These are phyloP conservation scores for Lichtheimia ramosa DNA, from an alignment of 371 early-diverging fungal species.

Conservation along the genomic window DNA sequence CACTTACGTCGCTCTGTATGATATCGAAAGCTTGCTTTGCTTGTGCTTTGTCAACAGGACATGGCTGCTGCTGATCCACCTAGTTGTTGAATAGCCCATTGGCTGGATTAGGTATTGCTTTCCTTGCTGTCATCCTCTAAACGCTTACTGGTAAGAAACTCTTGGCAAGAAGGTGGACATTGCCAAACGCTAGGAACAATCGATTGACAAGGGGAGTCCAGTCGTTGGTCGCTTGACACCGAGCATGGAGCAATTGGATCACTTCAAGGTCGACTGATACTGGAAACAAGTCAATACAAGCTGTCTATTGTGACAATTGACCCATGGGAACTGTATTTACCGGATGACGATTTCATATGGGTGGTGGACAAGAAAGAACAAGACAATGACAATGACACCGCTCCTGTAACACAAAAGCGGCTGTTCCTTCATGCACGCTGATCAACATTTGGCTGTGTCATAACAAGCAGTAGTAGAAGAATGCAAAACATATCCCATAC, in stretches of 20 bases:
- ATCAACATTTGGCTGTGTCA: no score
- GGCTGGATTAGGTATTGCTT: neutral
- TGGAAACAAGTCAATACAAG: neutral
- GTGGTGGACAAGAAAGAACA: no score
- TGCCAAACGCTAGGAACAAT: slow-evolving; percentile 12
- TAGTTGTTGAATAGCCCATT: neutral
- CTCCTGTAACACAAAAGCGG: no score
- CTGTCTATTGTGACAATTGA: no score
- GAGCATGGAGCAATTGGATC: neutral
- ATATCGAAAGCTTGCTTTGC: slow-evolving; percentile 15
- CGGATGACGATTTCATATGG: no score
- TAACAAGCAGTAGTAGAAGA: no score
- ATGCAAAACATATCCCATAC: no score
- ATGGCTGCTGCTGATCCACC: neutral
- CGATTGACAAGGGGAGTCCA: slow-evolving; percentile 13
- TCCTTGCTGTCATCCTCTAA: no score
- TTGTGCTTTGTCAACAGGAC: slow-evolving; percentile 22
- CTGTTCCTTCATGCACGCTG: no score
- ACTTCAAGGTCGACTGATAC: slow-evolving; percentile 9
- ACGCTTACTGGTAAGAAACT: slow-evolving; percentile 23
- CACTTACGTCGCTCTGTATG: slow-evolving; percentile 10
- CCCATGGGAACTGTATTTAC: no score
- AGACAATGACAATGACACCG: no score
- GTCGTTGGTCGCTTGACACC: slow-evolving; percentile 10
- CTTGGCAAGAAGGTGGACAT: slow-evolving; percentile 9